Percentiles rank a stretch among this genome's conserved stretches.
phyloP scores from a whole-genome alignment of 345 rosid genomes.

The Kernera saxatilis region DNA sequence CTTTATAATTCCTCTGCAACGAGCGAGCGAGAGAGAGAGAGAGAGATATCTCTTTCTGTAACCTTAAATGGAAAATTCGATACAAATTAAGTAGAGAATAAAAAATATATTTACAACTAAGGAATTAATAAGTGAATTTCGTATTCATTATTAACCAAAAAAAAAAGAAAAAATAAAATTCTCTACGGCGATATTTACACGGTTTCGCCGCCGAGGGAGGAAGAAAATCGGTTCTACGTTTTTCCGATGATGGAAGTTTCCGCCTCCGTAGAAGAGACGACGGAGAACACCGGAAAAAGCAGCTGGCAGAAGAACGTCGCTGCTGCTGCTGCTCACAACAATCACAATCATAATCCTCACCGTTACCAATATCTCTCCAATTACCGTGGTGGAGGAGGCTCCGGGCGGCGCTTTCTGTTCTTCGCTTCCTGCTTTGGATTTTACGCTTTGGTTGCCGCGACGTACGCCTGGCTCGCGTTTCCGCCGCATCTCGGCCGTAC shows the following conservation, averaged over 20 bases:
- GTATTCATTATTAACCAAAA: background rate
- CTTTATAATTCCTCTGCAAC: slow-evolving; percentile 14
- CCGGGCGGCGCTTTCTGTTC: slow-evolving; percentile 33
- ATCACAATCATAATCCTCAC: background rate
- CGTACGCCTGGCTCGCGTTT: slow-evolving; percentile 56
- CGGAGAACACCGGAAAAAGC: background rate
- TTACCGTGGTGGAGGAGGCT: slow-evolving; percentile 12
- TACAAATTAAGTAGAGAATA: background rate
- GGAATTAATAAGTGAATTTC: background rate
- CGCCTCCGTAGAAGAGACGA: slow-evolving; percentile 22
- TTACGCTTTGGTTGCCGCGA: slow-evolving; percentile 54
- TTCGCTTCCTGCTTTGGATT: slow-evolving; percentile 49
- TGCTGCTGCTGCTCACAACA: background rate
- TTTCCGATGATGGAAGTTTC: slow-evolving; percentile 23
- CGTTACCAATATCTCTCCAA: slow-evolving; percentile 6
- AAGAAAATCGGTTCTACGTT: background rate
- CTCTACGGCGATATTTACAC: background rate
- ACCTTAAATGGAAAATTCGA: slow-evolving; percentile 5
- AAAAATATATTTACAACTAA: background rate
- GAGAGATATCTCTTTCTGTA: background rate
- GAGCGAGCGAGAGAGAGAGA: background rate
- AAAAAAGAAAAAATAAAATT: background rate
- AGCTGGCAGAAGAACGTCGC: background rate
- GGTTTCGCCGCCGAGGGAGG: background rate
- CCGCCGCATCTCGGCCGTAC: slow-evolving; percentile 29